Evolutionary conservation across 495 filamentous ascomycete genomes (phyloP), one percentile per base, ranked within the genome.

Genomic region (Penicillium turbatum): DNA sequence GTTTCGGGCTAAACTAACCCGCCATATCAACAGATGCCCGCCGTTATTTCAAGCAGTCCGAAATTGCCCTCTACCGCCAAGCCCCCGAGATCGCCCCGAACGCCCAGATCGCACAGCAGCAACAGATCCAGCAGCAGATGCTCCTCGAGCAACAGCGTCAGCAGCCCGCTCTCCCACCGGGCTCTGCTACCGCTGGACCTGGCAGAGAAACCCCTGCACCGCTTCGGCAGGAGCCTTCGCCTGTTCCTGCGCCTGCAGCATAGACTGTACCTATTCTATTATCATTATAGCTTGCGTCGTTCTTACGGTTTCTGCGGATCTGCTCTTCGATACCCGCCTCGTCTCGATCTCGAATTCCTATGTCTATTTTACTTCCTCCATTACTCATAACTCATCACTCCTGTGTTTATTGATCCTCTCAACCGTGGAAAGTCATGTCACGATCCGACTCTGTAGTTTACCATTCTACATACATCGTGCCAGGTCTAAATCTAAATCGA

Each of bases 21-120:
- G n/a, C n/a, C 37, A 11, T 24, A 51, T 37, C 17, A 36, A 41
- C 63, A 95, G 93, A 99, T 68, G 95, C 95, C 37, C 80, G 93
- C 58, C 84, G 93, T 55, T 99, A 99, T 74, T 99, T 99, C 78
- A 99, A 99, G 68, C 93, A 99, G 72, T 96, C 90, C 47, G 93
- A 99, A 73, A 99, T 99, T 66, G 90, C 96, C 51, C 87, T 99
- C 41, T 97, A 88, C 77, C 87, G 95, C 49, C 93, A 97, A 79
- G 85, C 91, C 19, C 93, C 93, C 29, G 92, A 81, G 54, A 75
- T 76, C 56, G 72, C 74, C 50, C 56, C 66, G 27, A 77, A 69
- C 3, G 69, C 74, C 9, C 70, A 76, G 51, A 70, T 77, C 43
- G 74, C 74, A 17, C 69, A 71, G 41, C 74, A 77, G 57, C 74